Evolutionary conservation across 495 filamentous ascomycete genomes (phyloP), one percentile per base, ranked within the genome.

Genomic region (Xylaria venustula): DNA sequence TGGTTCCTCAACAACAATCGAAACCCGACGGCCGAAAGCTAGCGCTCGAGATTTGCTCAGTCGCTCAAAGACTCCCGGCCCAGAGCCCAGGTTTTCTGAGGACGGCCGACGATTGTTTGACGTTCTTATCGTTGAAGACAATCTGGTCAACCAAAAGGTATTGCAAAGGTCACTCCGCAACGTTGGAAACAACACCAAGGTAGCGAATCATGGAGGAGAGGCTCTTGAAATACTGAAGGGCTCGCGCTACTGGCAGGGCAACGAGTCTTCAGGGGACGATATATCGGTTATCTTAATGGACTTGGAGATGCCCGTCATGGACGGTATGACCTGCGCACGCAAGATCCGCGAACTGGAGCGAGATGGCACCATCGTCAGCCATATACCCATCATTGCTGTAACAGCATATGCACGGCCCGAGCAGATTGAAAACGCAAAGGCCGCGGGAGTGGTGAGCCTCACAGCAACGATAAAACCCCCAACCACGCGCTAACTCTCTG

Each of bases 241-340:
- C 17, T 82, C 80, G 17, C 71, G 74, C 9, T 82, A 80, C 58
- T 84, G 81, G 81, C 62, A 65, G 32, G 64, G 69, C n/a, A 71
- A 72, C 40, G 61, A 73, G 65, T 64, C 62, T 23, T 66, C 71
- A 1, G 72, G 68, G 8, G 59, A 64, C 17, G 73, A 81, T 58
- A 77, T 91, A 3, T 84, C 83, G 49, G 82, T 92, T 44, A 84
- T 93, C 19, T 69, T 93, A 14, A 92, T 92, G 90, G 91, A 94
- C 63, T 80, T 91, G 55, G 90, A 93, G 67, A 93, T 93, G 91
- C 90, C 90, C 0, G 81, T 93, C 25, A 93, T 93, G 90, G 89
- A 93, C 68, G 91, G 91, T 54, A 82, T 88, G 66, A 85, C 82
- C n/a, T 90, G 89, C 54, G 86, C 89, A 15, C 73, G 78, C 36